Conservation (phyloP, 176 grass and related monocot species). For the Oropetium thomaeum region DNA sequence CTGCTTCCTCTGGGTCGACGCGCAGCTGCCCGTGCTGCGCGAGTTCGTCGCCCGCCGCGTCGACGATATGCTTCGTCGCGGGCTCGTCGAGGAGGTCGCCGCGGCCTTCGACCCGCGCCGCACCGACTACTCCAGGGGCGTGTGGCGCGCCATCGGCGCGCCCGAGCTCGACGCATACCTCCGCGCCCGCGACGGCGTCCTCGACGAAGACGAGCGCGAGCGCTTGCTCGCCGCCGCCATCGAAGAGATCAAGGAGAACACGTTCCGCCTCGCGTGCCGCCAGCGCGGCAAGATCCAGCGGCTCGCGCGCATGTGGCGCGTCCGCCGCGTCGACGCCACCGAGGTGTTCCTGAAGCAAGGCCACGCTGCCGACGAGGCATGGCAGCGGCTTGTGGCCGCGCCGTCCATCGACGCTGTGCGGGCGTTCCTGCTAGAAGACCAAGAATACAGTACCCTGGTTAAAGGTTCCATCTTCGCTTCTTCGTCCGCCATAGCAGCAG, state of each 20-base stretch:
- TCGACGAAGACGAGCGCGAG: conserved; percentile 34
- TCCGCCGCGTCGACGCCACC: conserved; percentile 73
- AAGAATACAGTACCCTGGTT: conserved; percentile 39
- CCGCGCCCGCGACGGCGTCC: conserved; percentile 5
- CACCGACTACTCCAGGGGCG: conserved; percentile 67
- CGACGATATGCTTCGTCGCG: conserved; percentile 64
- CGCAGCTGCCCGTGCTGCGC: conserved; percentile 51
- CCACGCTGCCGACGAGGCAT: conserved; percentile 44
- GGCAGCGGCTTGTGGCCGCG: conserved; percentile 55
- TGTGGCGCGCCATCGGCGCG: conserved; percentile 79
- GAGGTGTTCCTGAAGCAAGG: conserved; percentile 54
- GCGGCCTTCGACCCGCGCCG: conserved; percentile 47
- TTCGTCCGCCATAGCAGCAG: background rate
- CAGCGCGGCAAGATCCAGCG: conserved; percentile 77
- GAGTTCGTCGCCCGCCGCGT: conserved; percentile 65
- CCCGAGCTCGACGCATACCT: conserved; percentile 82
- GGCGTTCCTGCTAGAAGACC: conserved; percentile 43
- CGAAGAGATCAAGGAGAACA: conserved; percentile 80
- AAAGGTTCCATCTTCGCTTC: conserved; percentile 34
- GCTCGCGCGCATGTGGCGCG: conserved; percentile 59
- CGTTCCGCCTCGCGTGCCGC: conserved; percentile 54
- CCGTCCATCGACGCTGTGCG: conserved; percentile 46
- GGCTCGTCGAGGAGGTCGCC: conserved; percentile 71
- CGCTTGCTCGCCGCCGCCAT: conserved; percentile 52
- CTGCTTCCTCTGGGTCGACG: conserved; percentile 95